phyloP scores from a whole-genome alignment of 306 rosid species.

The Potentilla sterilis region DNA sequence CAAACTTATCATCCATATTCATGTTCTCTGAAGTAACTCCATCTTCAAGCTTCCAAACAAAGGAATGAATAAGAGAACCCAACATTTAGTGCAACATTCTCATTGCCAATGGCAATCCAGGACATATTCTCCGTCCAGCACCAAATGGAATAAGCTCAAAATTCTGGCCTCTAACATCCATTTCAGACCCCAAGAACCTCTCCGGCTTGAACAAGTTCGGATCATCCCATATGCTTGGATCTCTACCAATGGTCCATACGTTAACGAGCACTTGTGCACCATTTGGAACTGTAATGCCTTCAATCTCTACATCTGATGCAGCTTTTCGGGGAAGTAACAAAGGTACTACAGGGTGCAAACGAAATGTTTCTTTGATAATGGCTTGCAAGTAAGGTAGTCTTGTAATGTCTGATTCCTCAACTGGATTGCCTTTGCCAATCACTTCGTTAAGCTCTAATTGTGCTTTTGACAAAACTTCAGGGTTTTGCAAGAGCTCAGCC shows the following conservation, averaged over 20 bases:
- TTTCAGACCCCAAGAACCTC: conserved; percentile 42
- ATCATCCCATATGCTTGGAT: conserved; percentile 39
- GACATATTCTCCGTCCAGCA: conserved; percentile 43
- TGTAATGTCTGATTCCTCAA: conserved; percentile 50
- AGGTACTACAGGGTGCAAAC: conserved; percentile 42
- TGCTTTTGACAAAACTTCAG: conserved; percentile 38
- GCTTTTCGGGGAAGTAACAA: conserved; percentile 53
- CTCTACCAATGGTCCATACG: conserved; percentile 48
- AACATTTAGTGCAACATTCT: conserved; percentile 49
- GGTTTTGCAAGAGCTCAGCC: conserved; percentile 49
- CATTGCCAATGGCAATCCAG: conserved; percentile 43
- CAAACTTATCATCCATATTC: conserved; percentile 52
- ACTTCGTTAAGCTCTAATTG: conserved; percentile 34
- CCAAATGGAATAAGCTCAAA: conserved; percentile 59
- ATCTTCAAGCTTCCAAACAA: conserved; percentile 61
- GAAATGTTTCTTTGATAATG: conserved; percentile 47
- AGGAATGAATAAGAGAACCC: conserved; percentile 46
- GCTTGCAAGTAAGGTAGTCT: conserved; percentile 52
- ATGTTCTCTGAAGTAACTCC: conserved; percentile 30
- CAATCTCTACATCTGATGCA: conserved; percentile 34
- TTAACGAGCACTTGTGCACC: conserved; percentile 47
- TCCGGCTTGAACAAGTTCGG: conserved; percentile 46
- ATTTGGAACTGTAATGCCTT: conserved; percentile 42
- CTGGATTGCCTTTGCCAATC: conserved; percentile 46
- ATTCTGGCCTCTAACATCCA: conserved; percentile 40